Percentiles rank a stretch among this genome's conserved stretches.
Evolutionary conservation across 176 grass and related monocot species (phyloP).

Genomic region (Bothriochloa decipiens): DNA sequence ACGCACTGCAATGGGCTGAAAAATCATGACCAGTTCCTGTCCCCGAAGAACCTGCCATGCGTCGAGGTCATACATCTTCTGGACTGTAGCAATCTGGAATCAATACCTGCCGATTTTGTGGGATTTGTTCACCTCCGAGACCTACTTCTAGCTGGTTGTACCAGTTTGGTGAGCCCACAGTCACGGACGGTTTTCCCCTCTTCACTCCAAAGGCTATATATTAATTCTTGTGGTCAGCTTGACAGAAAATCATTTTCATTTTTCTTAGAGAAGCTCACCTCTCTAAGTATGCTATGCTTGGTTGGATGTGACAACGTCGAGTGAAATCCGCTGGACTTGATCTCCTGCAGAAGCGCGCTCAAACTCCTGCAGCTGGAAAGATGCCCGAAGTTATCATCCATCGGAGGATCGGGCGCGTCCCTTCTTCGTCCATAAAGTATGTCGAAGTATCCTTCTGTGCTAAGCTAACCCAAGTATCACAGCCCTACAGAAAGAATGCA

Average conservation of each 20-base stretch:
- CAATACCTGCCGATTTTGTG: not conserved
- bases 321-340: not conserved
- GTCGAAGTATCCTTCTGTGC: not conserved
- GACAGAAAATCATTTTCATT: not conserved
- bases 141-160: accelerated
- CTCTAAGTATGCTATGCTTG: not conserved
- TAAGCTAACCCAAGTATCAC: not conserved
- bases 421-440: not conserved
- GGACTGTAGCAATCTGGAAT: not conserved
- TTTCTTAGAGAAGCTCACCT: not conserved
- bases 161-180: not conserved
- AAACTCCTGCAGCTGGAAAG: not conserved
- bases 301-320: not conserved
- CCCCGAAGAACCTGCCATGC: not conserved
- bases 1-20: not conserved
- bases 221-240: not conserved
- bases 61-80: not conserved
- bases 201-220: not conserved
- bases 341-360: not conserved
- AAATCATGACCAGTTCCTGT: not conserved
- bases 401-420: not conserved
- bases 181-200: not conserved
- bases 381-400: not conserved
- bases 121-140: not conserved
- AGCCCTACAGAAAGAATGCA: not conserved